phyloP scores from a whole-genome alignment of 2,329 filamentous ascomycete species.

The Thelonectria olida region DNA sequence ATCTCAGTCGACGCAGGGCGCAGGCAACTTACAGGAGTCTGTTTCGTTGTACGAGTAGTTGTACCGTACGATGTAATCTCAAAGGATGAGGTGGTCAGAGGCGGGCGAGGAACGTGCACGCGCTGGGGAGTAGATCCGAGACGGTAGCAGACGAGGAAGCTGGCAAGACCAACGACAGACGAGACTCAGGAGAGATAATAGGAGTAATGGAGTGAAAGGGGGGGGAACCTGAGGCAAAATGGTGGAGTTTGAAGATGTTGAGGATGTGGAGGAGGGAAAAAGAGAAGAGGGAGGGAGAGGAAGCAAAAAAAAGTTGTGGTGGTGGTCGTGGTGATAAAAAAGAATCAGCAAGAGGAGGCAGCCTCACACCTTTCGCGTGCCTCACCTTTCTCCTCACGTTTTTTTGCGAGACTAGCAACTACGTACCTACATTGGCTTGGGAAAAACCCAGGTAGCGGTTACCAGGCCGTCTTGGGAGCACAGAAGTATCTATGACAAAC shows the following conservation, averaged over 20 bases:
- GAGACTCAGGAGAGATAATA: conserved; percentile 14
- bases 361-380: conserved; percentile 6
- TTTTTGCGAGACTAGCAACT: conserved; percentile 6
- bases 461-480: conserved; percentile 9
- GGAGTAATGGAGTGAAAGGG: conserved; percentile 6
- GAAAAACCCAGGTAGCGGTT: conserved; percentile 12
- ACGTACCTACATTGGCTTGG: conserved; percentile 17
- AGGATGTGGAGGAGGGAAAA: conserved; percentile 23
- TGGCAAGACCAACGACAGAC: conserved; percentile 25
- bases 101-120: conserved; percentile 40
- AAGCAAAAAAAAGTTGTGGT: conserved; percentile 23
- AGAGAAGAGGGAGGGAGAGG: conserved; percentile 24
- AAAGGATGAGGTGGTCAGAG: conserved; percentile 39
- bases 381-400: conserved; percentile 3
- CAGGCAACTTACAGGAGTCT: conserved; percentile 36
- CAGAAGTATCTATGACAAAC: conserved; percentile 19
- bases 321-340: conserved; percentile 36
- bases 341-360: conserved; percentile 21
- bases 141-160: conserved; percentile 29
- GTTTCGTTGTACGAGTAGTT: conserved; percentile 38
- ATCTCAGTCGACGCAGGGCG: conserved; percentile 25
- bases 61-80: conserved; percentile 43
- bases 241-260: conserved; percentile 22
- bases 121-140: conserved; percentile 28
- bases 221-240: conserved; percentile 9